Evolutionary conservation across 2,329 filamentous ascomycete species (phyloP).

Genomic region (Ophiosphaerella herpotricha): DNA sequence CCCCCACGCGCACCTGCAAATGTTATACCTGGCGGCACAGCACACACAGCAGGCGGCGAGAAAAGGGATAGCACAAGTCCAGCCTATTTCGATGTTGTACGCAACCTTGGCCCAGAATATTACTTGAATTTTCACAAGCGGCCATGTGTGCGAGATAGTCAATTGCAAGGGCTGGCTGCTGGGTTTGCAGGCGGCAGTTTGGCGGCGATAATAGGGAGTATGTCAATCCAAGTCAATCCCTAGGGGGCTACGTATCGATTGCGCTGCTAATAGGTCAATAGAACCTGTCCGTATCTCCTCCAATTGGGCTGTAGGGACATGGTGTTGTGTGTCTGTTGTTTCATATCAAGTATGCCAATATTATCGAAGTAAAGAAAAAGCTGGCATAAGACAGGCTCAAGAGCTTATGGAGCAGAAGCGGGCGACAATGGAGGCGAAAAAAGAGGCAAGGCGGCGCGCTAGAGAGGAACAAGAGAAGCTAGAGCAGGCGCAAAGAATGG

Average conservation of each 20-base stretch:
- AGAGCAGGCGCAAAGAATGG: slow-evolving; percentile 29
- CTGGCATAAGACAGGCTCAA: slow-evolving; percentile 82
- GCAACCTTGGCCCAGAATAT: slow-evolving; percentile 69
- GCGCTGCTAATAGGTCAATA: slow-evolving; percentile 35
- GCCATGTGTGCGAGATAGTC: slow-evolving; percentile 81
- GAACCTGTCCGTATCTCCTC: slow-evolving; percentile 68
- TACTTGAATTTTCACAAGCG: slow-evolving; percentile 74
- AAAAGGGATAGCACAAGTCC: slow-evolving; percentile 40
- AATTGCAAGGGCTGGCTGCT: slow-evolving; percentile 80
- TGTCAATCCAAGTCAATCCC: slow-evolving; percentile 21
- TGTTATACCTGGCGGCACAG: slow-evolving; percentile 58
- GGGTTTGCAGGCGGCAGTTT: slow-evolving; percentile 77
- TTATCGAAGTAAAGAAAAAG: slow-evolving; percentile 72
- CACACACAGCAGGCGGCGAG: slow-evolving; percentile 64
- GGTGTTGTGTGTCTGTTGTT: slow-evolving; percentile 69
- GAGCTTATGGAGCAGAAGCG: slow-evolving; percentile 79
- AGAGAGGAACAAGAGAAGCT: slow-evolving; percentile 49
- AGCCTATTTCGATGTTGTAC: slow-evolving; percentile 63
- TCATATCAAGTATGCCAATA: slow-evolving; percentile 87
- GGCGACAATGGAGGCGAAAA: slow-evolving; percentile 51
- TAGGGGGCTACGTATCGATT: background rate
- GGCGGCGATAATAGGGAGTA: slow-evolving; percentile 76
- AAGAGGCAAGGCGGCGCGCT: slow-evolving; percentile 50
- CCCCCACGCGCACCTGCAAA: slow-evolving; percentile 38
- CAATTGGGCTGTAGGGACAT: slow-evolving; percentile 85